Conservation (phyloP, 129 eudicot genomes). For the Silybum marianum region DNA sequence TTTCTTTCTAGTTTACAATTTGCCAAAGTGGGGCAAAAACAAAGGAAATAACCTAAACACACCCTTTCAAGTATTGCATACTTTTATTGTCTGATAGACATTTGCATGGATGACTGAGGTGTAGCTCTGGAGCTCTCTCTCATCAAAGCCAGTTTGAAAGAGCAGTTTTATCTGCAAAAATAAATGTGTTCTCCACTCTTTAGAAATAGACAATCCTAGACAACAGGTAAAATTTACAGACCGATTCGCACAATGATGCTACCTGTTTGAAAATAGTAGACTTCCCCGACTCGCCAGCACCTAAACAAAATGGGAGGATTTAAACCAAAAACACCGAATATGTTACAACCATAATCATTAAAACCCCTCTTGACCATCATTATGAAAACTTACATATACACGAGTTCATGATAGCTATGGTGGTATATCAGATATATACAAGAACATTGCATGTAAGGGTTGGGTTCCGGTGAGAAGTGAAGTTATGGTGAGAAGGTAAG, state of each 20-base stretch:
- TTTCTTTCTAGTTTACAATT: conserved; percentile 15
- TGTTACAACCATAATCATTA: background rate
- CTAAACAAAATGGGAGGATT: conserved; percentile 35
- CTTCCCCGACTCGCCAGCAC: conserved; percentile 99
- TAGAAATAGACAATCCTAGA: background rate
- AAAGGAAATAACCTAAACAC: conserved; percentile 62
- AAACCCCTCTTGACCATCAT: background rate
- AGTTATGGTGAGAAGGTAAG: no score
- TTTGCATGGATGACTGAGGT: conserved; percentile 91
- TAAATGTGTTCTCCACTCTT: background rate
- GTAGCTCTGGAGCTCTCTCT: conserved; percentile 84
- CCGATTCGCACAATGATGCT: conserved; percentile 7
- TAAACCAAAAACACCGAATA: conserved; percentile 4
- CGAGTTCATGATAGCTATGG: background rate
- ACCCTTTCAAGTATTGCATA: conserved; percentile 84
- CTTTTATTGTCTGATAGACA: conserved; percentile 97
- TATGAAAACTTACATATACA: background rate
- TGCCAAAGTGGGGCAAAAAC: conserved; percentile 16
- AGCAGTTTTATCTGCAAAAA: conserved; percentile 84
- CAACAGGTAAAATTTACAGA: background rate
- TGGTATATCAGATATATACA: background rate
- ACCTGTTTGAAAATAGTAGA: conserved; percentile 98
- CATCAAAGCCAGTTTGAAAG: conserved; percentile 94
- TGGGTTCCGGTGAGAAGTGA: no score
- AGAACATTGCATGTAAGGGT: background rate